Evolutionary conservation across 208 protist genomes (phyloP), one percentile per base, ranked within the genome.

Genomic region (Leishmania mexicana): DNA sequence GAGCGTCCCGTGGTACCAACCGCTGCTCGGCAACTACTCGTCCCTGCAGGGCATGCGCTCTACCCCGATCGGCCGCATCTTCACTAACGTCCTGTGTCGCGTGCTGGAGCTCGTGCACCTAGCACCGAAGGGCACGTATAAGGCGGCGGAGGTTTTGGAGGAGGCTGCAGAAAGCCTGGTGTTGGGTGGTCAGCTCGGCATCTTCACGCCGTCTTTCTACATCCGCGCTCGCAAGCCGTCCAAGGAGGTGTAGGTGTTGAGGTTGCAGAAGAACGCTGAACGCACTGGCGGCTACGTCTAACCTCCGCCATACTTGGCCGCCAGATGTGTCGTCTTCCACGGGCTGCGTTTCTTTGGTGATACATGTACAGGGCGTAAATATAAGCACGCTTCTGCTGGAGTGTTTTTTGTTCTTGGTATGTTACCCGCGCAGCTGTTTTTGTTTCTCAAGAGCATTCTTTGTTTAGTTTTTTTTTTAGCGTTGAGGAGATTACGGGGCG

Each of bases 161-260:
- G 91, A 92, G 64, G 97, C 97, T 74, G 97, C 98, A 24, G 85
- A 93, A 64, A 90, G 80, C 58, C 93, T 99, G n/a, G 94, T 95
- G n/a, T 80, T 86, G 7, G 97, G 97, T 13, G 98, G 98, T 53
- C 68, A 96, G 81, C 83, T 87, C 67, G 90, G 92, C 71, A 96
- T 99, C 80, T 99, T 99, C 87, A 98, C 98, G 1, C 98, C 98
- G 58, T 85, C 90, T 83, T 97, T 96, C 87, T 98, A 96, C 85
- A 83, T 98, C 58, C 84, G 96, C 38, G 96, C 84, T 24, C 92
- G 92, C 79, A 99, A 99, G 89, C 98, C 97, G 8, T 31, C 54
- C 10, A 77, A 64, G n/a, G 31, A 78, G 58, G 24, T 7, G 4
- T 64, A 75, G 67, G 35, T 19, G 45, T 17, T 58, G 60, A 58